These are phyloP conservation scores for Cafeteria roenbergensis DNA, from an alignment of 108 stramenopile species.

Conservation along the genomic window DNA sequence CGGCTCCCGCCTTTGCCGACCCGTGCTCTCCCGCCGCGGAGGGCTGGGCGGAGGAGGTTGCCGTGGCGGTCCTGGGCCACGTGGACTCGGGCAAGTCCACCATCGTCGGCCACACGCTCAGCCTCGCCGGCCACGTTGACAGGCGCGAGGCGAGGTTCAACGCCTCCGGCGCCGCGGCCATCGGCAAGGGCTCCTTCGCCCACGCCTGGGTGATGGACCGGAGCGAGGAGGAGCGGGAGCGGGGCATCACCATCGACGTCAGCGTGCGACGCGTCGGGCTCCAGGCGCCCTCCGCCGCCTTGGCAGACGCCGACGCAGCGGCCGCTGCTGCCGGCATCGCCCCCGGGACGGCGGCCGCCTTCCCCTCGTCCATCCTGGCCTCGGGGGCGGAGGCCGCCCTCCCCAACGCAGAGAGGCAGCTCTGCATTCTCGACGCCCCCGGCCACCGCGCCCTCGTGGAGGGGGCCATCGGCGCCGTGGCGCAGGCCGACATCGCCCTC, in stretches of 20 bases:
- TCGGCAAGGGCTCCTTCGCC: constrained; percentile 59
- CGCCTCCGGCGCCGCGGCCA: constrained; percentile 37
- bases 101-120: constrained; percentile 63
- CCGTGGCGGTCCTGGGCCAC: constrained; percentile 13
- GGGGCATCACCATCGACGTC: constrained; percentile 61
- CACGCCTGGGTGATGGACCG: constrained; percentile 62
- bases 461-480: constrained; percentile 42
- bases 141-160: constrained; percentile 47
- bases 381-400: too few species aligned
- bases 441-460: constrained; percentile 66
- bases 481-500: constrained; percentile 57
- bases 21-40: too few species aligned
- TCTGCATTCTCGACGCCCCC: constrained; percentile 48
- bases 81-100: constrained; percentile 88
- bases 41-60: too few species aligned
- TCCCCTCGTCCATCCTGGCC: too few species aligned
- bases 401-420: constrained; percentile 20
- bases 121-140: constrained; percentile 41
- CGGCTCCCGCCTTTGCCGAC: too few species aligned
- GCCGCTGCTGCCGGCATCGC: constrained; percentile 6
- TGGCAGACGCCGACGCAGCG: neutral
- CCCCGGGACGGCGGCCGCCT: too few species aligned
- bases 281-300: neutral
- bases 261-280: constrained; percentile 36
- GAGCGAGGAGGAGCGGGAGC: constrained; percentile 50